These are phyloP conservation scores for Acer negundo DNA, from an alignment of 345 rosid species.

Conservation along the genomic window DNA sequence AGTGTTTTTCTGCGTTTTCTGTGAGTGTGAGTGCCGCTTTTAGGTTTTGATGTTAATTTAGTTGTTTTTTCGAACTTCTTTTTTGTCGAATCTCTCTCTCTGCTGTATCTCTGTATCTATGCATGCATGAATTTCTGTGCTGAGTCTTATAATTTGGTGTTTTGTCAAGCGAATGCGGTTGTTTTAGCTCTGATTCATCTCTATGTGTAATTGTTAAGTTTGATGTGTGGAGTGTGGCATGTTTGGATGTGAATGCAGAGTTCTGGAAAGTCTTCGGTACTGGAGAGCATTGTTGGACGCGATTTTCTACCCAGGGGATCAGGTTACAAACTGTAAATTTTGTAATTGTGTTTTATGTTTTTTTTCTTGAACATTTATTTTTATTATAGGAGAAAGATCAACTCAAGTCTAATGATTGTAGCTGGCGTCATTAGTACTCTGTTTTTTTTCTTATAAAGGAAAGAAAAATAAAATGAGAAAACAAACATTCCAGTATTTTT, in stretches of 20 bases:
- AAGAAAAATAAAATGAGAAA: neutral
- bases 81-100: neutral
- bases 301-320: conserved; percentile 77
- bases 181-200: neutral
- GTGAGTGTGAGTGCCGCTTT: neutral
- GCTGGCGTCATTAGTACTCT: neutral
- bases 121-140: neutral
- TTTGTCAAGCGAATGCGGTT: neutral
- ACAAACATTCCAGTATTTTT: neutral
- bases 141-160: neutral
- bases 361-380: neutral
- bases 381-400: neutral
- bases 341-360: neutral
- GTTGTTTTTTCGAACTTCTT: neutral
- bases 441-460: neutral
- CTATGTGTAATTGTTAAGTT: neutral
- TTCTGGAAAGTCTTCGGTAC: conserved; percentile 69
- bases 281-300: conserved; percentile 72
- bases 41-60: neutral
- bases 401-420: neutral
- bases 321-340: conserved; percentile 30
- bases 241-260: conserved; percentile 37
- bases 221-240: conserved; percentile 1
- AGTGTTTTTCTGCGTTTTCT: neutral
- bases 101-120: neutral